Percentiles rank a stretch among this genome's conserved stretches.
phyloP scores from a whole-genome alignment of 2,329 filamentous ascomycete species.

The Pestalotiopsis sp. region DNA sequence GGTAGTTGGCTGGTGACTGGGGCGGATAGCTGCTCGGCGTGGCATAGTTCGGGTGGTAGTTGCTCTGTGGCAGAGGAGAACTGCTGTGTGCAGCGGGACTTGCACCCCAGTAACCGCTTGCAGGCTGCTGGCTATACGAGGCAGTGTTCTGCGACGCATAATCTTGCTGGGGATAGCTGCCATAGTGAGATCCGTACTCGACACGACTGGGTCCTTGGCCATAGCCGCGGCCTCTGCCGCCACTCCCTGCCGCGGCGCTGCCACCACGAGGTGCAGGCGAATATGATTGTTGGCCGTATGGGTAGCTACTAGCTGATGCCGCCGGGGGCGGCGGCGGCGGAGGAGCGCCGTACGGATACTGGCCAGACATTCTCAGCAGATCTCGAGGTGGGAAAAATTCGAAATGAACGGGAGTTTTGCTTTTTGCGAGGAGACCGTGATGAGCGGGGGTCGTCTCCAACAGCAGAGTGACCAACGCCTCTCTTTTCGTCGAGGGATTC shows the following conservation, averaged over 20 bases:
- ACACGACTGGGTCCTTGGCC: constrained; percentile 23
- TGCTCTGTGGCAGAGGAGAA: constrained; percentile 38
- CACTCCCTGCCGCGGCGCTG: constrained; percentile 20
- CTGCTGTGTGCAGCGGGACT: constrained; percentile 25
- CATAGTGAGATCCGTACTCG: constrained; percentile 26
- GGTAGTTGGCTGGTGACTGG: constrained; percentile 38
- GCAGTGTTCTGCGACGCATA: constrained; percentile 19
- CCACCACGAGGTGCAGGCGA: constrained; percentile 34
- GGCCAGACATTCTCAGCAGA: constrained; percentile 22
- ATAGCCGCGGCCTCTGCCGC: constrained; percentile 25
- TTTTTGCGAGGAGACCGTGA: not conserved
- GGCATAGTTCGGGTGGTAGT: constrained; percentile 62
- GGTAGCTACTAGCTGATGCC: constrained; percentile 25
- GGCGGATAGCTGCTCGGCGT: constrained; percentile 51
- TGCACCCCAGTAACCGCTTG: constrained; percentile 32
- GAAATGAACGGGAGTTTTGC: not conserved
- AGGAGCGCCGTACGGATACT: constrained; percentile 30
- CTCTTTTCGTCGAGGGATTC: too few species aligned
- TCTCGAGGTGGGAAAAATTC: not conserved
- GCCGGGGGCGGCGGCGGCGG: constrained; percentile 31
- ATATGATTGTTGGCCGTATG: constrained; percentile 42
- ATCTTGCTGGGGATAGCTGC: constrained; percentile 27
- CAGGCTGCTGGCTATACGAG: constrained; percentile 26
- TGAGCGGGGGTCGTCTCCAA: not conserved
- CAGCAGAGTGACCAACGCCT: too few species aligned